Evolutionary conservation across 2,329 filamentous ascomycete genomes (phyloP), one percentile per base, ranked within the genome.

Genomic region (Trichophyton rubrum): DNA sequence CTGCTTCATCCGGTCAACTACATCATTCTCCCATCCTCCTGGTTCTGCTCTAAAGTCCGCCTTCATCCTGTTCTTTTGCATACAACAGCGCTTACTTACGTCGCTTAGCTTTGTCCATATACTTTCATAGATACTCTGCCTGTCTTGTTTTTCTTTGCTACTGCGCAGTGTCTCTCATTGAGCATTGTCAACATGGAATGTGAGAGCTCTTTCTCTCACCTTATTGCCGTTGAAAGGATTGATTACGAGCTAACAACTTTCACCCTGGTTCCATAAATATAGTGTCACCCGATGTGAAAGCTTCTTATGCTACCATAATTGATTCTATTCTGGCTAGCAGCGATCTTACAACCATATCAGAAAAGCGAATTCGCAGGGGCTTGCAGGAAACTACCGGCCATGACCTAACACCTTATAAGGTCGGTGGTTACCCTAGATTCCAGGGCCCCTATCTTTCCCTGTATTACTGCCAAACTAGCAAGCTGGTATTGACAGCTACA

Each of bases 281-380:
- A 80, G 78, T 83, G 63, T 72, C 80, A 40, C 67, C 75, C 40
- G 78, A 80, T 63, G 68, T 75, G 55, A 75, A 77, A 70, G 73
- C 74, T 59, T 74, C 74, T 59, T 84, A 84, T 70, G 75, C 78
- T 51, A 73, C 73, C 66, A 83, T 85, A 69, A 86, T 86, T 66
- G 84, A 86, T 71, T 75, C 76, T 35, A 86, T 86, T 66, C 76
- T 86, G 58, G 77, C 77, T 51, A 73, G 73, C 60, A 82, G 82
- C 68, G 83, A 86, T 67, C 75, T 86, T 33, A 82, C 82, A 64
- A 85, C 82, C 59, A 81, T 86, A 64, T 85, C 84, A 40, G 82
- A 82, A 62, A 86, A 86, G 74, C 78, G 79, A 66, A 85, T 86
- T 70, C 81, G 83, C 65, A 84, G 82, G 71, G 81, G 80, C 30